Evolutionary conservation across 768 basidiomycete species (phyloP).

Genomic region (Asterophora lycoperdoides): DNA sequence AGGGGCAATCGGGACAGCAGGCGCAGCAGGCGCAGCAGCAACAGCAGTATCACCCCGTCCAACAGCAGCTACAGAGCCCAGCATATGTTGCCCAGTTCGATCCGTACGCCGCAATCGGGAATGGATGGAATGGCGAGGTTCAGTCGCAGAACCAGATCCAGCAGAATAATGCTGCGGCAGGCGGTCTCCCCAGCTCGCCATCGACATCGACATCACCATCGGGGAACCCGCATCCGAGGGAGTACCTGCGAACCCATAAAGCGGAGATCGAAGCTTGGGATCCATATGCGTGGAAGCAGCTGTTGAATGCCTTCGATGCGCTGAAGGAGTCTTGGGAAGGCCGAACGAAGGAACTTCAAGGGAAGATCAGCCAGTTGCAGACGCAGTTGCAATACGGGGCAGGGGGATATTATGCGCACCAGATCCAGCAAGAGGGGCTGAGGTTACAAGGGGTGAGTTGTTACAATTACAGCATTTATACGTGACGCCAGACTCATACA

Average conservation of each 20-base stretch:
- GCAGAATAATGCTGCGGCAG: constrained; percentile 11
- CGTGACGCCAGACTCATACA: not conserved
- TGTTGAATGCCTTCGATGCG: constrained; percentile 55
- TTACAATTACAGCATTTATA: not conserved
- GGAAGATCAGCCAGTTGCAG: constrained; percentile 39
- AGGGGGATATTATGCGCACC: constrained; percentile 41
- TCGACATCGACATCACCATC: constrained; percentile 29
- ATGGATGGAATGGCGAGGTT: constrained; percentile 35
- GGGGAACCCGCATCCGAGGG: constrained; percentile 59
- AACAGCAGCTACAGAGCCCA: constrained; percentile 45
- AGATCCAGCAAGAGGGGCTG: constrained; percentile 51
- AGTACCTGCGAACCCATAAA: constrained; percentile 64
- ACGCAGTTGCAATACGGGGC: constrained; percentile 41
- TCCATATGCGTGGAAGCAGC: constrained; percentile 65
- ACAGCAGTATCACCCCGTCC: constrained; percentile 36
- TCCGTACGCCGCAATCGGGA: constrained; percentile 44
- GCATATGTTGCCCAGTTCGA: constrained; percentile 49
- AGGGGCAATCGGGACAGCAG: constrained; percentile 21
- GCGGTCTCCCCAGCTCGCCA: constrained; percentile 18
- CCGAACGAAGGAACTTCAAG: constrained; percentile 53
- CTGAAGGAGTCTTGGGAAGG: constrained; percentile 64
- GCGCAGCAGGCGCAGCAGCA: constrained; percentile 16
- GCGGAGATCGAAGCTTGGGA: constrained; percentile 71
- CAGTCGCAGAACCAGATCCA: constrained; percentile 17
- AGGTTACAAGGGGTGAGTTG: constrained; percentile 56